phyloP scores from a whole-genome alignment of 2,329 filamentous ascomycete species.

The Penicillium oxalicum region DNA sequence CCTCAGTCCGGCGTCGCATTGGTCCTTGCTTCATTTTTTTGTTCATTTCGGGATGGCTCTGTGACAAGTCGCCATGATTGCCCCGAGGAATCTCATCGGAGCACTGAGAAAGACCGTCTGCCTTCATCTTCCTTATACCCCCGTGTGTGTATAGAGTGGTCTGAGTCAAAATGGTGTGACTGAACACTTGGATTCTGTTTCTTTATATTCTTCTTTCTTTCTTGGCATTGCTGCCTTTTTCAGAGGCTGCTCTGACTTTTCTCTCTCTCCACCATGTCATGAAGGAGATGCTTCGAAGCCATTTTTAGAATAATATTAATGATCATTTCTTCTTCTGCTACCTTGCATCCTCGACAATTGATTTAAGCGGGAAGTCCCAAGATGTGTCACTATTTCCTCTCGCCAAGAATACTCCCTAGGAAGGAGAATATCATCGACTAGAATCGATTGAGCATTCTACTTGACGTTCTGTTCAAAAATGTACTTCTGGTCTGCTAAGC shows the following conservation, averaged over 20 bases:
- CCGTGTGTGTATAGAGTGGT: conserved; percentile 11
- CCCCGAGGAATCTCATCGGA: not conserved
- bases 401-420: not conserved
- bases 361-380: not conserved
- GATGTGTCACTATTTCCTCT: too few relatives aligned
- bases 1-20: conserved; percentile 10
- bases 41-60: not conserved
- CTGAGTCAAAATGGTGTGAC: conserved; percentile 4
- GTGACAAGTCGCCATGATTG: conserved; percentile 1
- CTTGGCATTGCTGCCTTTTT: not conserved
- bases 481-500: too few relatives aligned
- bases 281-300: conserved; percentile 9
- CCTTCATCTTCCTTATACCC: conserved; percentile 6
- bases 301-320: conserved; percentile 25
- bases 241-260: conserved; percentile 3
- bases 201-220: conserved; percentile 7
- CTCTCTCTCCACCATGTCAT: not conserved
- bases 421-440: not conserved
- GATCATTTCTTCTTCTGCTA: conserved; percentile 3
- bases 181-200: not conserved
- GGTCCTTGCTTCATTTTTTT: conserved; percentile 1
- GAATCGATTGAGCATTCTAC: too few relatives aligned
- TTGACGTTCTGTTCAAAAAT: too few relatives aligned
- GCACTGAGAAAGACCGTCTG: not conserved
- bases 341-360: not conserved